Evolutionary conservation across 108 stramenopile species (phyloP).

Genomic region (Pelagomonas calceolata): DNA sequence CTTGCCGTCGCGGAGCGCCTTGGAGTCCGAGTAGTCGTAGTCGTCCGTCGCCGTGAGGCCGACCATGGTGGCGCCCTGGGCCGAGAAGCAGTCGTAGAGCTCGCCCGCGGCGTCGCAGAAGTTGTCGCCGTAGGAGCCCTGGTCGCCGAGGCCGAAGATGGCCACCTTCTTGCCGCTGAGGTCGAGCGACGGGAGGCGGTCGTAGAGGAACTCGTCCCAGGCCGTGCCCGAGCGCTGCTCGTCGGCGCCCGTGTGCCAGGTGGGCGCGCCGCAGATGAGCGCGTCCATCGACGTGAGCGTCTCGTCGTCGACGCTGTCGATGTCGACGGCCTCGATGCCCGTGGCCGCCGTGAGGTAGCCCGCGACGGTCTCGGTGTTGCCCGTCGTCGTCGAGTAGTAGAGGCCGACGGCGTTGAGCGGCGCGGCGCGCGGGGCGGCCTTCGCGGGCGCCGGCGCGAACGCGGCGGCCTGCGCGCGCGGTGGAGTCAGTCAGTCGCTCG

Average conservation of each 20-base stretch:
- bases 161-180: constrained; percentile 66
- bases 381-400: constrained; percentile 5
- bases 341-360: constrained; percentile 16
- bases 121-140: constrained; percentile 59
- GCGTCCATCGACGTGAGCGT: constrained; percentile 56
- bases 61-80: constrained; percentile 58
- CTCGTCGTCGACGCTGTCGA: constrained; percentile 43
- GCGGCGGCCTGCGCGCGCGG: too few relatives aligned
- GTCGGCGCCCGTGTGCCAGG: constrained; percentile 59
- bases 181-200: constrained; percentile 36
- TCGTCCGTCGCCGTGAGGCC: constrained; percentile 63
- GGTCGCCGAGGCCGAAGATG: constrained; percentile 74
- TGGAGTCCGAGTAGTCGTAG: constrained; percentile 65
- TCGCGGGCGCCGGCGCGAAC: too few relatives aligned
- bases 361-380: constrained; percentile 42
- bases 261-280: constrained; percentile 57
- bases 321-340: constrained; percentile 25
- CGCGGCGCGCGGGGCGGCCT: too few relatives aligned
- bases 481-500: too few relatives aligned
- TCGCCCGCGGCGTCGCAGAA: constrained; percentile 49
- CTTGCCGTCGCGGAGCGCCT: constrained; percentile 62
- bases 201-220: constrained; percentile 47
- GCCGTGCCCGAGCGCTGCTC: constrained; percentile 46
- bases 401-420: too few relatives aligned
- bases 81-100: constrained; percentile 31